Conservation (phyloP, 2,329 filamentous ascomycete species). For the Botrytis fragariae region DNA sequence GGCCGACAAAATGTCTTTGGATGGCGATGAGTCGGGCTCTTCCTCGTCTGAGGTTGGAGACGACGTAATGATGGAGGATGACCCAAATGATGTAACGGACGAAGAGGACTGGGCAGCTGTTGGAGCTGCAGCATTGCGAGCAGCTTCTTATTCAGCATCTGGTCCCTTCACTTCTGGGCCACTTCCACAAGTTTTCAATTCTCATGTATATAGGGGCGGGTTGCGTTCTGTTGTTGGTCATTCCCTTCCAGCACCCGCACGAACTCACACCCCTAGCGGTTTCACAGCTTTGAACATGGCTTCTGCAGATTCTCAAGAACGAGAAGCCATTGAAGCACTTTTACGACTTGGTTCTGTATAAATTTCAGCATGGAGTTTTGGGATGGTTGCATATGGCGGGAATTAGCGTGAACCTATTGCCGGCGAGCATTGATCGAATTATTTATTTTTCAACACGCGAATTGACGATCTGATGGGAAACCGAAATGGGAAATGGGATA, state of each 20-base stretch:
- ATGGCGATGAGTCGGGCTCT: conserved; percentile 64
- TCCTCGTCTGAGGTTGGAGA: conserved; percentile 71
- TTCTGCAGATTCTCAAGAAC: conserved; percentile 67
- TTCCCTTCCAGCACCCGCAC: conserved; percentile 36
- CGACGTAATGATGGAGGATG: conserved; percentile 67
- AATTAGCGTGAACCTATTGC: conserved; percentile 36
- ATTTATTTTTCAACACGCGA: conserved; percentile 31
- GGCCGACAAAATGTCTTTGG: conserved; percentile 92
- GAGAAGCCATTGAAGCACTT: conserved; percentile 77
- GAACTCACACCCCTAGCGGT: conserved; percentile 48
- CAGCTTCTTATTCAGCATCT: conserved; percentile 59
- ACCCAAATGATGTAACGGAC: conserved; percentile 84
- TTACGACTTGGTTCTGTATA: conserved; percentile 78
- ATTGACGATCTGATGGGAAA: conserved; percentile 30
- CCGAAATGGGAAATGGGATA: conserved; percentile 26
- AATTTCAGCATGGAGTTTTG: conserved; percentile 35
- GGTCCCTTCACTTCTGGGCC: conserved; percentile 49
- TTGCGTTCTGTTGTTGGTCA: conserved; percentile 28
- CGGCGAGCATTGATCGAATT: conserved; percentile 38
- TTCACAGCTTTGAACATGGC: conserved; percentile 43
- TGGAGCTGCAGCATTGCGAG: conserved; percentile 78
- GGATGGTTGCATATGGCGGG: conserved; percentile 32
- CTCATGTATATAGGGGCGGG: conserved; percentile 48
- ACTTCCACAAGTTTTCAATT: conserved; percentile 37
- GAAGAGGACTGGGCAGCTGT: conserved; percentile 95